A percentile compares a stretch with the other conserved stretches of the same genome.
These are phyloP conservation scores for Sarocladium kiliense DNA, from an alignment of 2,329 filamentous ascomycete genomes.

Conservation along the genomic window DNA sequence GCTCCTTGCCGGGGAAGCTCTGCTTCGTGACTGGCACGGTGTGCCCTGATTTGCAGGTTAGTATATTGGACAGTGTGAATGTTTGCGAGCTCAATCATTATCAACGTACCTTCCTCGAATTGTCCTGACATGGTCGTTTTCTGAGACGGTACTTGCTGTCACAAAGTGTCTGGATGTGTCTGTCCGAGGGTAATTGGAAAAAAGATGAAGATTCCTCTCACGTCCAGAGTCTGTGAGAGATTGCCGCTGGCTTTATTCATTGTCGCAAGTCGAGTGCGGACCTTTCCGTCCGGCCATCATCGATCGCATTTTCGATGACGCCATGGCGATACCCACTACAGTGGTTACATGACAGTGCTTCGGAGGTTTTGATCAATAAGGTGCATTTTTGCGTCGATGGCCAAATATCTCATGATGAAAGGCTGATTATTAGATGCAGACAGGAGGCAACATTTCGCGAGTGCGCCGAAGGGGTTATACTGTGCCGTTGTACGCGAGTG, in stretches of 20 bases:
- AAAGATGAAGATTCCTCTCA: too few species aligned
- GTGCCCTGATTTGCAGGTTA: background rate
- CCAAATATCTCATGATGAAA: background rate
- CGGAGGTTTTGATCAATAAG: background rate
- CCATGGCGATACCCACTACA: constrained; percentile 8
- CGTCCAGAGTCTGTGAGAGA: background rate
- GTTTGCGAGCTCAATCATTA: background rate
- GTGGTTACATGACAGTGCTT: background rate
- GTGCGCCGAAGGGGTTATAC: too few species aligned
- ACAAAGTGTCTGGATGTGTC: too few species aligned
- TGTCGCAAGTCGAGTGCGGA: constrained; percentile 5
- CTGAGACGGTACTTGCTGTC: background rate
- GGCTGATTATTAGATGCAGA: too few species aligned
- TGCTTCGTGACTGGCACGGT: constrained; percentile 21
- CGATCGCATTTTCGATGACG: constrained; percentile 13
- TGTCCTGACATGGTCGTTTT: background rate
- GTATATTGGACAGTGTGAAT: background rate
- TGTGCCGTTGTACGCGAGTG: too few species aligned
- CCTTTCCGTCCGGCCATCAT: constrained; percentile 10
- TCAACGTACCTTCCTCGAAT: constrained; percentile 2
- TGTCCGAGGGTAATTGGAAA: too few species aligned
- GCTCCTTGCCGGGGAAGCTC: constrained; percentile 22
- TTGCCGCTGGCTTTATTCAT: background rate
- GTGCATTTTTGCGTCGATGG: background rate
- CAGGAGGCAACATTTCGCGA: too few species aligned